Base-by-base conservation (phyloP, 768 basidiomycete genomes). In the Termitomyces sp. region DNA sequence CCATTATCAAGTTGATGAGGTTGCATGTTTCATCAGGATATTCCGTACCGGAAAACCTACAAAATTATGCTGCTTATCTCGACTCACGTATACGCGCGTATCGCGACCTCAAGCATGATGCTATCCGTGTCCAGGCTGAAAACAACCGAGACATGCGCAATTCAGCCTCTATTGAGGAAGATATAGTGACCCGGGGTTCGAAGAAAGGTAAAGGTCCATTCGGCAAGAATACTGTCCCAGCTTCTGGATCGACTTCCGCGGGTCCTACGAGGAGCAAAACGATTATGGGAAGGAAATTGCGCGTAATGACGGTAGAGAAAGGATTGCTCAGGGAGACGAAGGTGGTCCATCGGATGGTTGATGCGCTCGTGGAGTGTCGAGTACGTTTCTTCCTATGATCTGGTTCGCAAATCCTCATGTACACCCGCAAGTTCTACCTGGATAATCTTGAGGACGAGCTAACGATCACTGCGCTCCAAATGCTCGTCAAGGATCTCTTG, bases 401-500 rank as follows among this genome's bases (percentile, higher is more conserved):
- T 54, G 40, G 5, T 20, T 26, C 7, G 22, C 22, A 36, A 27
- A 26, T 49, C 39, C 52, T 49, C 24, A 58, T 48, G 55, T 42
- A 50, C 45, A 37, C 33, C 34, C 42, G 7, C 22, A 53, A 97
- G 92, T 97, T 98, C 73, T 99, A 96, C 69, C 74, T 94, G 42
- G 96, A 98, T 63, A 87, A 97, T 67, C 76, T 98, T 16, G 89
- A 95, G 64, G 95, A 98, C 67, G 92, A 96, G 67, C 81, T 98
- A 40, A 92, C 88, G 0, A 88, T 91, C 51, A 85, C 88, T 3
- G 93, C 96, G 2, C 78, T 98, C 52, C 82, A 92, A 43, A 93
- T 99, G 89, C 81, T 98, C 30, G 91, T 97, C 64, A 98, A 98
- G 69, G 97, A 99, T 69, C 82, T 98, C 2, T 82, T 98, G 53